Evolutionary conservation across 345 rosid genomes (phyloP).

Genomic region (Capsella bursapastoris): DNA sequence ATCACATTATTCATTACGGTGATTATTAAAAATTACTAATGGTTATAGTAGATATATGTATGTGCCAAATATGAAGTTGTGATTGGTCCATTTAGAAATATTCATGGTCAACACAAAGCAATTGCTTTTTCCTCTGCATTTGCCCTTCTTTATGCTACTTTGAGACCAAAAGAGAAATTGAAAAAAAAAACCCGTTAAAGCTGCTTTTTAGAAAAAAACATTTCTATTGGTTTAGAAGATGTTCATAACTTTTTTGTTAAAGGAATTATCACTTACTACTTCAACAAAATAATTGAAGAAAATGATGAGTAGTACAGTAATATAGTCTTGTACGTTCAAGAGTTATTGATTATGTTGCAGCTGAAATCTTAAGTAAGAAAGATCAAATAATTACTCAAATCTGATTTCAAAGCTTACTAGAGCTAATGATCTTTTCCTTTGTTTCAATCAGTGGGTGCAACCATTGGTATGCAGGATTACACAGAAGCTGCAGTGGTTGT

Average conservation of each 20-base stretch:
- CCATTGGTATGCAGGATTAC: slow-evolving; percentile 74
- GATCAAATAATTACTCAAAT: neutral
- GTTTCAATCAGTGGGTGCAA: slow-evolving; percentile 70
- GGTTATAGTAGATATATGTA: neutral
- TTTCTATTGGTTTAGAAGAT: neutral
- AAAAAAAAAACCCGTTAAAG: neutral
- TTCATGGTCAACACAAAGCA: slow-evolving; percentile 15
- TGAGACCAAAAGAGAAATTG: neutral
- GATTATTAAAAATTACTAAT: neutral
- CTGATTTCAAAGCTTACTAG: too few relatives aligned
- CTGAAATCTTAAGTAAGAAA: neutral
- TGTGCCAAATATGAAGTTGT: neutral
- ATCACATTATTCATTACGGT: neutral
- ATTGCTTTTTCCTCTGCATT: slow-evolving; percentile 13
- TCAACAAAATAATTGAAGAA: neutral
- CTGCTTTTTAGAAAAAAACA: neutral
- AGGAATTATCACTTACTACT: neutral
- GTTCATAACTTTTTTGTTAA: neutral
- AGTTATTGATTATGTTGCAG: slow-evolving; percentile 12
- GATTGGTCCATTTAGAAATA: slow-evolving; percentile 23
- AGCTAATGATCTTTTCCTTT: neutral
- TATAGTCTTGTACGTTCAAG: neutral
- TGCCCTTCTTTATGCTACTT: slow-evolving; percentile 18
- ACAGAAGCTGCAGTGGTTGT: slow-evolving; percentile 88
- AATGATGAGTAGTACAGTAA: neutral